Evolutionary conservation across 148 eudicot species (phyloP).

Genomic region (Camellia lanceoleosa): DNA sequence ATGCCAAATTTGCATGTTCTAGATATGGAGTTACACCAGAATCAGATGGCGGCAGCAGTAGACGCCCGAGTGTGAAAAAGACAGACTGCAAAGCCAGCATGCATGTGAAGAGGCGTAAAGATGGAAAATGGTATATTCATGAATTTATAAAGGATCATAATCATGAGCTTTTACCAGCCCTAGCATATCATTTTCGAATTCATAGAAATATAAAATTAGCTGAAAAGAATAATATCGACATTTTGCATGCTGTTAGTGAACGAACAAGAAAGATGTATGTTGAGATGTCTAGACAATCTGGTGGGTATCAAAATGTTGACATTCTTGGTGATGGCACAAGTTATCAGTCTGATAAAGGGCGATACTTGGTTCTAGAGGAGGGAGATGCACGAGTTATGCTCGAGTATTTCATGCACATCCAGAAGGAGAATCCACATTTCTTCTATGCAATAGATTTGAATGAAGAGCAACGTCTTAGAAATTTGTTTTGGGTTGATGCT

Average conservation of each 20-base stretch:
- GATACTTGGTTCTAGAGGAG: conserved; percentile 47
- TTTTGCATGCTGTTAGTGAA: conserved; percentile 35
- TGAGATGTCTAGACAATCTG: conserved; percentile 34
- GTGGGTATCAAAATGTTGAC: conserved; percentile 21
- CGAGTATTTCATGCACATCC: conserved; percentile 39
- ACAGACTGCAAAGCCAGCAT: conserved; percentile 63
- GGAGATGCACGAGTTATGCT: conserved; percentile 50
- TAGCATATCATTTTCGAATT: conserved; percentile 51
- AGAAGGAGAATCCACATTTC: conserved; percentile 50
- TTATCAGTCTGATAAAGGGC: conserved; percentile 37
- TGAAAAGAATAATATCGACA: conserved; percentile 41
- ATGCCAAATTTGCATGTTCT: conserved; percentile 52
- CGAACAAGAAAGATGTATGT: conserved; percentile 39
- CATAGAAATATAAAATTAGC: conserved; percentile 40
- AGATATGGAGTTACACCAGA: conserved; percentile 52
- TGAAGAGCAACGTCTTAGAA: conserved; percentile 49
- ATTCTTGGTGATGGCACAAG: conserved; percentile 13
- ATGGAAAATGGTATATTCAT: conserved; percentile 57
- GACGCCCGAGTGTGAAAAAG: conserved; percentile 37
- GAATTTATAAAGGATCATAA: conserved; percentile 54
- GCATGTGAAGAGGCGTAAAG: conserved; percentile 48
- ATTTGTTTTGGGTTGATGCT: conserved; percentile 55
- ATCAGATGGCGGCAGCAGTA: conserved; percentile 36
- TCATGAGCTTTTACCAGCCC: conserved; percentile 58
- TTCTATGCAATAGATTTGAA: conserved; percentile 53